Conservation (phyloP, 176 grass and related monocot species). For the Triticum monococcum region DNA sequence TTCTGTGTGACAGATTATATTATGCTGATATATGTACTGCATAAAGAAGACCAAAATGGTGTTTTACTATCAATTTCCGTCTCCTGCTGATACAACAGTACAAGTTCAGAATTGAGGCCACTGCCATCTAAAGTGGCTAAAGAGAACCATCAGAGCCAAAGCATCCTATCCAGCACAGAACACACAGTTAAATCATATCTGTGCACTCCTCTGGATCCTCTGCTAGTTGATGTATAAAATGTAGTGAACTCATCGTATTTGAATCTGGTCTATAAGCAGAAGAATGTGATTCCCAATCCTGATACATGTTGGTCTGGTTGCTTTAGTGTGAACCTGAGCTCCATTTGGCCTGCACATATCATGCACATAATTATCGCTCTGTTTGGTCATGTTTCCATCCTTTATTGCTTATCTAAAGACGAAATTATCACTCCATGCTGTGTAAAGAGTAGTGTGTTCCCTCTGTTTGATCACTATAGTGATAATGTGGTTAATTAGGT, state of each 20-base stretch:
- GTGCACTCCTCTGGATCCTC: slow-evolving; percentile 45
- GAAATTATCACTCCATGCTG: not conserved
- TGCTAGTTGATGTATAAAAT: no score
- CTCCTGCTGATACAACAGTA: slow-evolving; percentile 7
- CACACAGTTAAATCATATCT: slow-evolving; percentile 49
- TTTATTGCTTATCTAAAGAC: not conserved
- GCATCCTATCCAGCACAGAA: slow-evolving; percentile 74
- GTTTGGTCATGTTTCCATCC: not conserved
- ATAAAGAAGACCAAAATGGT: not conserved
- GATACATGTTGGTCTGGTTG: not conserved
- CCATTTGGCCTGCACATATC: not conserved
- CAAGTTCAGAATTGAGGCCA: slow-evolving; percentile 10
- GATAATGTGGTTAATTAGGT: slow-evolving; percentile 5
- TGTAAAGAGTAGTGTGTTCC: not conserved
- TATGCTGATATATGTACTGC: not conserved
- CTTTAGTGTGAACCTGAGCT: not conserved
- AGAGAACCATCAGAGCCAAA: not conserved
- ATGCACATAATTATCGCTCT: not conserved
- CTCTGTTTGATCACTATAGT: not conserved
- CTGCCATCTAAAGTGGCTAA: no score
- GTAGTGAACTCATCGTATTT: no score
- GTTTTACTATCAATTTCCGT: slow-evolving; percentile 1
- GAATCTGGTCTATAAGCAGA: no score
- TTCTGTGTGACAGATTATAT: not conserved
- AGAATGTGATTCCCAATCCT: no score